A percentile compares a stretch with the other conserved stretches of the same genome.
phyloP scores from a whole-genome alignment of 768 basidiomycete genomes.

The Suillus tomentosus region DNA sequence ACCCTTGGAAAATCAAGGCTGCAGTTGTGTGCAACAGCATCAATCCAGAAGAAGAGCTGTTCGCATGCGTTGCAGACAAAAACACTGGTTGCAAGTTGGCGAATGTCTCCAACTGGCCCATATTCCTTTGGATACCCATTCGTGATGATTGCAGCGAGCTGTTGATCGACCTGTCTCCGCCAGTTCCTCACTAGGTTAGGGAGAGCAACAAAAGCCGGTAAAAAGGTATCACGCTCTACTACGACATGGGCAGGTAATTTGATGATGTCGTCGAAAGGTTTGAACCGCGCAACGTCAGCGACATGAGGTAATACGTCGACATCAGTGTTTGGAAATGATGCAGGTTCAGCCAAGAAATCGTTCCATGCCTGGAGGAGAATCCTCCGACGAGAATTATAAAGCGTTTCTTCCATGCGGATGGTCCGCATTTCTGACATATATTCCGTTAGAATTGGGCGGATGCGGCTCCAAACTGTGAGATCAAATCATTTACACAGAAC shows the following conservation, averaged over 20 bases:
- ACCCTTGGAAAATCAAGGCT: background rate
- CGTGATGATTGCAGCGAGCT: slow-evolving; percentile 31
- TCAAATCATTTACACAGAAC: slow-evolving; percentile 13
- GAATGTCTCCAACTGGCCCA: slow-evolving; percentile 20
- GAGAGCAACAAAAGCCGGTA: slow-evolving; percentile 19
- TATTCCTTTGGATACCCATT: slow-evolving; percentile 20
- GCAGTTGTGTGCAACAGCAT: slow-evolving; percentile 10
- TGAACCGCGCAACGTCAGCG: slow-evolving; percentile 27
- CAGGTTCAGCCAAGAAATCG: slow-evolving; percentile 22
- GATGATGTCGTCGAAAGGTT: slow-evolving; percentile 28
- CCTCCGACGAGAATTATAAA: slow-evolving; percentile 29
- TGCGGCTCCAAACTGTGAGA: slow-evolving; percentile 18
- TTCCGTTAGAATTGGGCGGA: slow-evolving; percentile 25
- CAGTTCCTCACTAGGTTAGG: slow-evolving; percentile 20
- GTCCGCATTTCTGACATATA: slow-evolving; percentile 35
- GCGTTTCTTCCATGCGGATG: slow-evolving; percentile 31
- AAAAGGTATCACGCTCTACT: slow-evolving; percentile 19
- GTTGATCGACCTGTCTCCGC: slow-evolving; percentile 29
- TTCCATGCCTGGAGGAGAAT: slow-evolving; percentile 30
- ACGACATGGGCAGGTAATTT: slow-evolving; percentile 19
- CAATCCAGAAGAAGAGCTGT: slow-evolving; percentile 10
- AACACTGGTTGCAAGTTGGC: slow-evolving; percentile 30
- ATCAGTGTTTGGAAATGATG: slow-evolving; percentile 14
- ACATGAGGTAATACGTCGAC: slow-evolving; percentile 28
- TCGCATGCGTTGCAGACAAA: slow-evolving; percentile 24